A percentile compares a stretch with the other conserved stretches of the same genome.
These are phyloP conservation scores for Xanthoceras sorbifolium DNA, from an alignment of 345 rosid species.

Conservation along the genomic window DNA sequence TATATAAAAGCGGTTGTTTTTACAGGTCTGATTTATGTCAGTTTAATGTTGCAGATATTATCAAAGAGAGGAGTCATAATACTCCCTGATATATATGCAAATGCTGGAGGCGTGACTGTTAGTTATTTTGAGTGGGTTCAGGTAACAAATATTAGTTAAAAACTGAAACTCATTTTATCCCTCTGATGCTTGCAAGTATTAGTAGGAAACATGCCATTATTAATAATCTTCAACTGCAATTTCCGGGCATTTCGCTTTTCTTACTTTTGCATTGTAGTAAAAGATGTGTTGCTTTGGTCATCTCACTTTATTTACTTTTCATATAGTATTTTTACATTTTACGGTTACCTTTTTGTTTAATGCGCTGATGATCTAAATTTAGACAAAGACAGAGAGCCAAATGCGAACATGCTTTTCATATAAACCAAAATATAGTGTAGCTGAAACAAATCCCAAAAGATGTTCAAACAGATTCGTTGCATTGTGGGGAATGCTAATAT, in stretches of 20 bases:
- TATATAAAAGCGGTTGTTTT: too few relatives aligned
- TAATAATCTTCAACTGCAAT: neutral
- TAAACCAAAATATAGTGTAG: neutral
- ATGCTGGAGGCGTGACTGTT: slow-evolving; percentile 97
- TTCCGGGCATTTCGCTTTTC: neutral
- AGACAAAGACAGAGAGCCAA: neutral
- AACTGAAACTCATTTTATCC: neutral
- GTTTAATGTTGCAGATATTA: slow-evolving; percentile 59
- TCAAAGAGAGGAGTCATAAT: slow-evolving; percentile 87
- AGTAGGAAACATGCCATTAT: neutral
- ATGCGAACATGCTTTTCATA: neutral
- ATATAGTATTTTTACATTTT: neutral
- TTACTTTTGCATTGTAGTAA: neutral
- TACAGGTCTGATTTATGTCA: slow-evolving; percentile 10
- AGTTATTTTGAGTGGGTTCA: slow-evolving; percentile 99
- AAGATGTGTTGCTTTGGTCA: neutral
- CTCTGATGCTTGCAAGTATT: neutral
- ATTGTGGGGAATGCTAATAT: slow-evolving; percentile 1
- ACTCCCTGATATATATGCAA: slow-evolving; percentile 98
- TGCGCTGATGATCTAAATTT: neutral
- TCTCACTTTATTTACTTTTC: neutral
- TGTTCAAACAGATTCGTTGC: neutral
- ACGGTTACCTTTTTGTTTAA: neutral
- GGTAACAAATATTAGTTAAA: slow-evolving; percentile 38
- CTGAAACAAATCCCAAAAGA: neutral